phyloP scores from a whole-genome alignment of 2,329 filamentous ascomycete genomes.

The Trichoderma arundinaceum region DNA sequence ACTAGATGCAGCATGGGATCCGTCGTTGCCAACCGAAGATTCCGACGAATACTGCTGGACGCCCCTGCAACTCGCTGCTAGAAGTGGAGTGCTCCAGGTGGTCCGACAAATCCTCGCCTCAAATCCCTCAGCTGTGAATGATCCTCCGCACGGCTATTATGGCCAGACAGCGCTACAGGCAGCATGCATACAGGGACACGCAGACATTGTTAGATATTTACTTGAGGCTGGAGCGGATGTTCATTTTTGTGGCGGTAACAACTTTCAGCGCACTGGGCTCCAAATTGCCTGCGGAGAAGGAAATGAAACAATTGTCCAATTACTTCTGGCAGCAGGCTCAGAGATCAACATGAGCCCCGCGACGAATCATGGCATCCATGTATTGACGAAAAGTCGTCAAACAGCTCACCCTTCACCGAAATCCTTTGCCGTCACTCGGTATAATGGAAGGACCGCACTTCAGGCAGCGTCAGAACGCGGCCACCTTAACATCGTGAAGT shows the following conservation, averaged over 20 bases:
- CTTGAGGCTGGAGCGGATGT: conserved; percentile 36
- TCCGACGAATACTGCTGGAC: conserved; percentile 39
- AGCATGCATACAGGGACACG: conserved; percentile 41
- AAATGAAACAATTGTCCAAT: conserved; percentile 30
- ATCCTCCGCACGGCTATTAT: conserved; percentile 42
- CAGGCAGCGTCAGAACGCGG: conserved; percentile 29
- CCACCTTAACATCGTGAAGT: conserved; percentile 29
- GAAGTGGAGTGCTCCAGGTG: conserved; percentile 40
- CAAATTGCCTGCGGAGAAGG: conserved; percentile 45
- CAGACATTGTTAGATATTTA: conserved; percentile 38
- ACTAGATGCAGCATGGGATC: conserved; percentile 26
- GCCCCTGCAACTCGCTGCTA: conserved; percentile 44
- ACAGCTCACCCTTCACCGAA: neutral
- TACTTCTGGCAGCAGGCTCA: conserved; percentile 25
- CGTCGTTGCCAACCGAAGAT: conserved; percentile 21
- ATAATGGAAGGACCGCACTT: conserved; percentile 32
- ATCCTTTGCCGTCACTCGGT: conserved; percentile 19
- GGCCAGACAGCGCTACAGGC: conserved; percentile 48
- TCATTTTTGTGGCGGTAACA: conserved; percentile 38
- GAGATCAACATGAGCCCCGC: conserved; percentile 16
- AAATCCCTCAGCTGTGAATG: conserved; percentile 42
- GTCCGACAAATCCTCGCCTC: conserved; percentile 39
- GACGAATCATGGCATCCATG: conserved; percentile 16
- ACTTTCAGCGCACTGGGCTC: conserved; percentile 47
- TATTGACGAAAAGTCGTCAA: neutral